Conservation (phyloP, 208 protist species). For the Trypanosoma vivax region DNA sequence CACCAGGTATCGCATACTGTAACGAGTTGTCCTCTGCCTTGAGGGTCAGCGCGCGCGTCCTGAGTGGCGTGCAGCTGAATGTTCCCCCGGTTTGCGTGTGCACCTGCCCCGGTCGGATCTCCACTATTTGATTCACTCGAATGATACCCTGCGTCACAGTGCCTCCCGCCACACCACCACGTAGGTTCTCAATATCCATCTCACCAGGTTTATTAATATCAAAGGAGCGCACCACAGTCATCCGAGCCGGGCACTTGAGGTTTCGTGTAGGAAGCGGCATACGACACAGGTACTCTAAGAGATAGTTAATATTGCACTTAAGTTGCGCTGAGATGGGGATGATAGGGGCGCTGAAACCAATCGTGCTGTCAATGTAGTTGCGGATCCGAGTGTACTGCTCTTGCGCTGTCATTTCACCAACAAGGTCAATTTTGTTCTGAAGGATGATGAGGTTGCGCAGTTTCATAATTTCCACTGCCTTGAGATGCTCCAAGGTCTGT, state of each 20-base stretch:
- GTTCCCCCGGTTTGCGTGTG: conserved; percentile 65
- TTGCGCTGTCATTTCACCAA: conserved; percentile 92
- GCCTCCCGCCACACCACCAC: conserved; percentile 98
- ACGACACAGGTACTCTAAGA: conserved; percentile 97
- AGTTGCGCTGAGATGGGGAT: conserved; percentile 99
- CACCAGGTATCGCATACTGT: conserved; percentile 98
- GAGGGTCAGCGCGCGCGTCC: conserved; percentile 91
- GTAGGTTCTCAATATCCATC: conserved; percentile 91
- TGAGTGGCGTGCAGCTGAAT: conserved; percentile 95
- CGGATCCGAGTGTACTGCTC: conserved; percentile 97
- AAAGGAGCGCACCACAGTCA: conserved; percentile 99
- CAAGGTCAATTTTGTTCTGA: conserved; percentile 99
- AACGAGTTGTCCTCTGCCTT: conserved; percentile 97
- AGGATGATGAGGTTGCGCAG: conserved; percentile 98
- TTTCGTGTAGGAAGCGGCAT: conserved; percentile 97
- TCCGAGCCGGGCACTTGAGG: conserved; percentile 87
- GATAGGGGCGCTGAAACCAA: conserved; percentile 94
- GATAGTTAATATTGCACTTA: conserved; percentile 98
- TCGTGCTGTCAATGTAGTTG: conserved; percentile 84
- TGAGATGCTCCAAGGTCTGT: conserved; percentile 96
- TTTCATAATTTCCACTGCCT: conserved; percentile 99
- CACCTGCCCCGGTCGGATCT: conserved; percentile 98
- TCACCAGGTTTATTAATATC: conserved; percentile 99
- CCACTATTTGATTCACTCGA: conserved; percentile 96
- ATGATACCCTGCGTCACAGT: conserved; percentile 97